Conservation (phyloP, 2,329 filamentous ascomycete genomes). For the Alternaria arborescens region DNA sequence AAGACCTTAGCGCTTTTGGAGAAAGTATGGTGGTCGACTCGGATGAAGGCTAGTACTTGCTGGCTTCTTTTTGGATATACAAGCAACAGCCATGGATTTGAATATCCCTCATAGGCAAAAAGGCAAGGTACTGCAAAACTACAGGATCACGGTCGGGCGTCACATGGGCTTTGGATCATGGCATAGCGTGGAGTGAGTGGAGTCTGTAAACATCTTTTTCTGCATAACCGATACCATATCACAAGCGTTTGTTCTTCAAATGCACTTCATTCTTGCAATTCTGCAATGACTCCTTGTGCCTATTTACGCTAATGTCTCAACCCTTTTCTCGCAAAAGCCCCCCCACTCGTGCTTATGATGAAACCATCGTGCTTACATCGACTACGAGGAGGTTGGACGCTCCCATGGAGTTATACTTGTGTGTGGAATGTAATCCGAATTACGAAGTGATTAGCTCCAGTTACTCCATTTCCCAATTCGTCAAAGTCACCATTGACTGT, state of each 20-base stretch:
- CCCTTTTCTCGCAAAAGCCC: neutral
- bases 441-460: no score
- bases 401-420: neutral
- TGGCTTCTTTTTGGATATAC: neutral
- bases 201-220: neutral
- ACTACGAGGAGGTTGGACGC: neutral
- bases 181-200: slow-evolving; percentile 14
- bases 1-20: slow-evolving; percentile 51
- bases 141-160: neutral
- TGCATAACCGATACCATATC: slow-evolving; percentile 1
- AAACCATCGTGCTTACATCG: neutral
- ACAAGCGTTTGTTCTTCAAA: neutral
- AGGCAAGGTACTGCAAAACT: neutral
- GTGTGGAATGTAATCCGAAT: no score
- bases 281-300: neutral
- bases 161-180: slow-evolving; percentile 3
- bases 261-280: neutral
- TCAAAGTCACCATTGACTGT: no score
- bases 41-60: slow-evolving; percentile 49
- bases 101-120: neutral
- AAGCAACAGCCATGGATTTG: neutral
- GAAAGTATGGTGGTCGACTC: slow-evolving; percentile 66
- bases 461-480: no score
- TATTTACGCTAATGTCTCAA: neutral
- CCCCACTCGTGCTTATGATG: neutral